A percentile compares a stretch with the other conserved stretches of the same genome.
These are phyloP conservation scores for Pythium dissimile DNA, from an alignment of 352 stramenopile species.

Conservation along the genomic window DNA sequence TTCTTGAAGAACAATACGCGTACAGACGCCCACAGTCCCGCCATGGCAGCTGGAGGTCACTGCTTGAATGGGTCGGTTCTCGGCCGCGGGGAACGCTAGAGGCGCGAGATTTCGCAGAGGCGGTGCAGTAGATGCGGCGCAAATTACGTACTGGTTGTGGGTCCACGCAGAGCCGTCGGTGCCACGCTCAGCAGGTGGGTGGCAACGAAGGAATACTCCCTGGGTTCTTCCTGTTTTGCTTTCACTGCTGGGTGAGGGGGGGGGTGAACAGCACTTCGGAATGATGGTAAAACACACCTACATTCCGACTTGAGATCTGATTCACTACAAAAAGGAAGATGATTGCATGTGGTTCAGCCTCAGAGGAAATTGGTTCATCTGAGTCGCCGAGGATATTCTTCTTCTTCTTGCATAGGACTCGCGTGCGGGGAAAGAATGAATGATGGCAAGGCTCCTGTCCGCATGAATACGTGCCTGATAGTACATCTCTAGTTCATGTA, in stretches of 20 bases:
- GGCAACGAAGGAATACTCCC: not conserved
- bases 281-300: not conserved
- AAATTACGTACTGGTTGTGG: not conserved
- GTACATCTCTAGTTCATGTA: too few species aligned
- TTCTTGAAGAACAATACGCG: conserved; percentile 79
- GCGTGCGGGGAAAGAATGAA: not conserved
- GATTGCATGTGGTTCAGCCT: not conserved
- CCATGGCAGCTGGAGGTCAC: conserved; percentile 5
- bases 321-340: not conserved
- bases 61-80: not conserved
- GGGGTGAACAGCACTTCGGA: not conserved
- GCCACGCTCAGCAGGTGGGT: not conserved
- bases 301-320: conserved; percentile 1
- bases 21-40: conserved; percentile 19
- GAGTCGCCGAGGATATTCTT: not conserved
- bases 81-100: not conserved
- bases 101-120: not conserved
- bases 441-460: too few species aligned
- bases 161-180: not conserved
- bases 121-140: not conserved
- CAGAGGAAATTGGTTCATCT: not conserved
- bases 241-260: too few species aligned
- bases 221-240: not conserved
- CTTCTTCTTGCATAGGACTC: not conserved
- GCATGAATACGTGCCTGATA: too few species aligned